A percentile compares a stretch with the other conserved stretches of the same genome.
phyloP scores from a whole-genome alignment of 2,329 filamentous ascomycete species.

The Geosmithia putterillii region DNA sequence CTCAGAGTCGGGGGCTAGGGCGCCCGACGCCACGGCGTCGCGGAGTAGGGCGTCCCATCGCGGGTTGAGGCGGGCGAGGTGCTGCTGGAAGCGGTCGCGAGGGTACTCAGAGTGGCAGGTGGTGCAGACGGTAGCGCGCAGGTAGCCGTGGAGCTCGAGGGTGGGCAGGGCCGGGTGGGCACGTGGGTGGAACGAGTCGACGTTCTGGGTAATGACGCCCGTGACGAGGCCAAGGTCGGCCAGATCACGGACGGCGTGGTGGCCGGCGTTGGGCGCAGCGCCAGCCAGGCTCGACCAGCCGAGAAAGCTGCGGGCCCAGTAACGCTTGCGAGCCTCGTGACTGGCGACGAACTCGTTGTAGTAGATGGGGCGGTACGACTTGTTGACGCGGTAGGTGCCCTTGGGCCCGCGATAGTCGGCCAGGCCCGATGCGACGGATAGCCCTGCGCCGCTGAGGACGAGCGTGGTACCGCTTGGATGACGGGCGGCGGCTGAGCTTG shows the following conservation, averaged over 20 bases:
- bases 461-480: no score
- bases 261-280: slow-evolving; percentile 68
- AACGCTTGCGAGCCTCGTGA: slow-evolving; percentile 80
- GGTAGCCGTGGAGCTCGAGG: slow-evolving; percentile 82
- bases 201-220: slow-evolving; percentile 85
- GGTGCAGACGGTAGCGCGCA: slow-evolving; percentile 69
- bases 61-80: slow-evolving; percentile 70
- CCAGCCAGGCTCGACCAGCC: slow-evolving; percentile 77
- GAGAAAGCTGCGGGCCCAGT: slow-evolving; percentile 91
- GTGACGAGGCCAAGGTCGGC: slow-evolving; percentile 60
- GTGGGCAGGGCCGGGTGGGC: slow-evolving; percentile 67
- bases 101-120: slow-evolving; percentile 63
- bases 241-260: slow-evolving; percentile 64
- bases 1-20: slow-evolving; percentile 53
- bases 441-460: slow-evolving; percentile 67
- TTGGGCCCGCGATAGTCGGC: slow-evolving; percentile 84
- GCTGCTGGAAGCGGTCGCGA: slow-evolving; percentile 61
- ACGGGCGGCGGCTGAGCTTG: slow-evolving; percentile 27
- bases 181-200: slow-evolving; percentile 79
- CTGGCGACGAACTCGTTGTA: slow-evolving; percentile 74
- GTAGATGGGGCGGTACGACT: slow-evolving; percentile 82
- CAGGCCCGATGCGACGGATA: slow-evolving; percentile 85
- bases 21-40: slow-evolving; percentile 60
- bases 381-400: slow-evolving; percentile 88
- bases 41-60: slow-evolving; percentile 68